Evolutionary conservation across 345 rosid species (phyloP).

Genomic region (Eucalyptus erythrocorys): DNA sequence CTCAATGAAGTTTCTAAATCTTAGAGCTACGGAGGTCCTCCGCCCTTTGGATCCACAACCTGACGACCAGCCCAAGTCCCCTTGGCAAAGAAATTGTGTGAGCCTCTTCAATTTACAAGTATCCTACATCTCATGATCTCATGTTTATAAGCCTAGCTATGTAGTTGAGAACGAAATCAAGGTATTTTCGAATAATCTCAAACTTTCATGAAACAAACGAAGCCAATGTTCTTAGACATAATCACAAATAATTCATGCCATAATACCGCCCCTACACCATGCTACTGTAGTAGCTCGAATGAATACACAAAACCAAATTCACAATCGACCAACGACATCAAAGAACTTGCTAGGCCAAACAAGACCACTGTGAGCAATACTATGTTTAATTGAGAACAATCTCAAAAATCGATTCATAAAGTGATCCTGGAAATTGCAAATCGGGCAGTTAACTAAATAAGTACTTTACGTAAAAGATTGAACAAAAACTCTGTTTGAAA

Average conservation of each 20-base stretch:
- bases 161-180: neutral
- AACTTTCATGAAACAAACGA: neutral
- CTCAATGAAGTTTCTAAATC: neutral
- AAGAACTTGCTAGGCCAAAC: neutral
- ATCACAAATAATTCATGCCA: neutral
- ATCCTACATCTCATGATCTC: neutral
- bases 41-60: neutral
- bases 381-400: neutral
- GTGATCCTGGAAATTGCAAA: neutral
- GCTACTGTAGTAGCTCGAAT: neutral
- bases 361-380: neutral
- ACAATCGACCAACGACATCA: neutral
- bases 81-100: neutral
- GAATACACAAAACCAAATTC: neutral
- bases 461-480: neutral
- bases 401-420: neutral
- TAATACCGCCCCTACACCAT: neutral
- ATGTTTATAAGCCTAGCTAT: neutral
- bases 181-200: neutral
- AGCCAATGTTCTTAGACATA: neutral
- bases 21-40: neutral
- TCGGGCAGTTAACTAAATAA: neutral
- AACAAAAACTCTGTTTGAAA: neutral
- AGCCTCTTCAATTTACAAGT: neutral
- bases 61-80: neutral